Conservation (phyloP, 257 asterid genomes). For the Jasminum sambac region DNA sequence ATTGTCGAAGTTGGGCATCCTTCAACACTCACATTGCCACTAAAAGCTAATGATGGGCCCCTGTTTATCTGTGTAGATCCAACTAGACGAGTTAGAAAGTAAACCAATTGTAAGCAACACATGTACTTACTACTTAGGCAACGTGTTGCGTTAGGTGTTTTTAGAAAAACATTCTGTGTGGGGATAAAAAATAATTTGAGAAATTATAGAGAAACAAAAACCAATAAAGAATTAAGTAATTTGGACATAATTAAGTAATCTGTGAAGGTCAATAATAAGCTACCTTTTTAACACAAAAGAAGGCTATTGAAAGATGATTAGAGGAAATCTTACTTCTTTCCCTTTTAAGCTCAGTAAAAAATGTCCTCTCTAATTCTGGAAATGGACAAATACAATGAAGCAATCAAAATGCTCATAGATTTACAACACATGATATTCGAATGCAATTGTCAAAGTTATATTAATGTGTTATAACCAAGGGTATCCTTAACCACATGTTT, state of each 20-base stretch:
- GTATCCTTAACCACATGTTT: no score
- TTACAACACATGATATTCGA: neutral
- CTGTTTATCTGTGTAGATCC: constrained; percentile 71
- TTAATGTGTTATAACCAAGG: neutral
- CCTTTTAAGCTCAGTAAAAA: neutral
- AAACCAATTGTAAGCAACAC: neutral
- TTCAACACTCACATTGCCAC: constrained; percentile 78
- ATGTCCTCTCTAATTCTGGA: neutral
- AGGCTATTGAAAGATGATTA: neutral
- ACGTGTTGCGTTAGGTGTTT: no score
- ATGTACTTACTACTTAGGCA: no score
- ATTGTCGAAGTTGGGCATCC: constrained; percentile 66
- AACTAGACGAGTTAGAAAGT: constrained; percentile 1
- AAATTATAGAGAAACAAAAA: neutral
- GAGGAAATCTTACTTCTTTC: neutral
- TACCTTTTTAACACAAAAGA: neutral
- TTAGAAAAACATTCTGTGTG: no score
- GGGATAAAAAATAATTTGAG: neutral
- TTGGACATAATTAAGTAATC: neutral
- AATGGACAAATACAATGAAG: neutral
- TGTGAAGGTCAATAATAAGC: neutral
- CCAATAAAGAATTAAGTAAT: neutral
- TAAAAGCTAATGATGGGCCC: constrained; percentile 65
- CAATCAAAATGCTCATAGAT: neutral
- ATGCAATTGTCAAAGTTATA: neutral